Percentiles rank a stretch among this genome's conserved stretches.
phyloP scores from a whole-genome alignment of 2,329 filamentous ascomycete species.

The Pseudogymnoascus pannorum region DNA sequence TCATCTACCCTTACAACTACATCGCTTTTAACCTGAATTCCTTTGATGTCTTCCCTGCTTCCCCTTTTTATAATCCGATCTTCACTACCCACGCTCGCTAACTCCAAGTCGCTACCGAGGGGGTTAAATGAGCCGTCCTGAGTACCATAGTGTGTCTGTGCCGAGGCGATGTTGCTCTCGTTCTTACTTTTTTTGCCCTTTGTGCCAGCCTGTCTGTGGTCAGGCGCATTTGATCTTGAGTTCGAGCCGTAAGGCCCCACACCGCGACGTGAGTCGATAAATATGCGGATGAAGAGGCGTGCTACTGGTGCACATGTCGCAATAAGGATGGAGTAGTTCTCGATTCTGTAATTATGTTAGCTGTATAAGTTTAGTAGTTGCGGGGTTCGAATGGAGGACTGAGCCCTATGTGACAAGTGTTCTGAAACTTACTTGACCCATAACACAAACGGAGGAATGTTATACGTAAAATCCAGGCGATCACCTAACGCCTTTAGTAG shows the following conservation, averaged over 20 bases:
- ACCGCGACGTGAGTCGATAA: constrained; percentile 22
- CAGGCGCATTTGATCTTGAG: background rate
- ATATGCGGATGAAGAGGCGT: constrained; percentile 28
- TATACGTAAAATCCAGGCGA: constrained; percentile 30
- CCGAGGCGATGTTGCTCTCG: background rate
- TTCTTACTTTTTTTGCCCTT: background rate
- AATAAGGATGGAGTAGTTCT: constrained; percentile 32
- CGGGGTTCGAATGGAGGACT: background rate
- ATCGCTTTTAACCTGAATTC: constrained; percentile 4
- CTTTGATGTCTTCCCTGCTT: background rate
- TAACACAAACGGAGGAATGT: constrained; percentile 30
- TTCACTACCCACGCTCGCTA: background rate
- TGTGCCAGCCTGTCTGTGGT: background rate
- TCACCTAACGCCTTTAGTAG: constrained; percentile 30
- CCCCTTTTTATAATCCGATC: background rate
- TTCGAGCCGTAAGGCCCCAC: constrained; percentile 11
- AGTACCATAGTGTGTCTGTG: background rate
- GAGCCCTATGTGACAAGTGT: background rate
- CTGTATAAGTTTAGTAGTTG: background rate
- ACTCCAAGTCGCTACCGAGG: background rate
- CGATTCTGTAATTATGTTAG: constrained; percentile 25
- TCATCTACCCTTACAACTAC: constrained; percentile 1
- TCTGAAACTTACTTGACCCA: constrained; percentile 31
- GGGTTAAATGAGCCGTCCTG: background rate
- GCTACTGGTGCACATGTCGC: constrained; percentile 30